Evolutionary conservation across 805 yeast genomes (phyloP), one percentile per base, ranked within the genome.

Genomic region (Wickerhamiella nectarea): DNA sequence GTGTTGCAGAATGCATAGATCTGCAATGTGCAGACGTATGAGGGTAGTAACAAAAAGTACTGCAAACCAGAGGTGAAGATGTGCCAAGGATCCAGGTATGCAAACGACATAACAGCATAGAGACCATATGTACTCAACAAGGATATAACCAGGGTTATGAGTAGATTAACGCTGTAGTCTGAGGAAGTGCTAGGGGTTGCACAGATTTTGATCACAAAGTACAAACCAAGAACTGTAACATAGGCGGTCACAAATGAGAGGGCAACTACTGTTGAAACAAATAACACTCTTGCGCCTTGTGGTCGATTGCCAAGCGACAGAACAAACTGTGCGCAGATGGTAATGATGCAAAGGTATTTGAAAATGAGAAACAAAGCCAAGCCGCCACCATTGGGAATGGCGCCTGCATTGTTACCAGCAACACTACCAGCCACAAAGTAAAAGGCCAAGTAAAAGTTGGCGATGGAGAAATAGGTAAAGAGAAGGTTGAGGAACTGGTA

Each of bases 301-400:
- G 99, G 99, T 56, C 97, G 73, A 58, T 91, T 91, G 50, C 99
- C 99, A 74, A 91, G 81, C 0, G 96, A 86, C 29, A 87, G 81
- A 51, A 91, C 79, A 56, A 91, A 82, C 62, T 86, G 78, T n/a
- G 93, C 75, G 10, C 91, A 78, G 53, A 91, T 69, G 15, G 82
- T 80, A 59, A 93, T 77, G 43, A 86, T 71, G 55, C 89, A 76
- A 48, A 85, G 64, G 59, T 91, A 87, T 60, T 86, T 84, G 75
- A 91, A 77, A 36, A 87, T 70, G 40, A 86, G 79, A 61, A 87
- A 89, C 21, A 84, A 63, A 65, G 84, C 78, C 53, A 77, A 76
- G 11, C 96, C 97, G n/a, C 82, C 87, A 33, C 64, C 67, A 34
- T 78, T 76, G 25, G 62, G 58, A 21, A 61, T 61, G 9, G 57